Evolutionary conservation across 1,284 basidiomycete species (phyloP), one percentile per base, ranked within the genome.

Genomic region (Lentinus polychrous): DNA sequence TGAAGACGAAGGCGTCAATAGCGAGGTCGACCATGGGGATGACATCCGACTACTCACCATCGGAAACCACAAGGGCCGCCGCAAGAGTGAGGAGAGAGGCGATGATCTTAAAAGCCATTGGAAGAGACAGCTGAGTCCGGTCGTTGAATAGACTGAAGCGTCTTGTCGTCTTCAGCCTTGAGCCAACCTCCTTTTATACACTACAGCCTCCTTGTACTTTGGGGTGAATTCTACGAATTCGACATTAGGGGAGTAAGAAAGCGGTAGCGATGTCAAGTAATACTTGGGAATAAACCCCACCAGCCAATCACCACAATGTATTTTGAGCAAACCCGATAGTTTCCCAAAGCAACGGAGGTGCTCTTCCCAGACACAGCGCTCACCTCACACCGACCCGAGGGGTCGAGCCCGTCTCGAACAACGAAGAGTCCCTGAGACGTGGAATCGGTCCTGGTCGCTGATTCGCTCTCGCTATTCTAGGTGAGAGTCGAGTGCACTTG

Each of bases 81-180:
- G 47, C 47, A 3, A 49, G 17, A 15, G 41, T 41, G 27, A 43
- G 41, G 20, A 49, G 41, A 24, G 47, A 49, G 18, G 31, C 32
- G 37, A 49, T 40, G 14, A 33, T 17, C 23, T 49, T 49, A 27
- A 49, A 43, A 45, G 44, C 44, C 47, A 49, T 49, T 43, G 42
- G 3, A 17, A 33, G 18, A 39, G 45, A 40, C 12, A 31, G 23
- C 14, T 41, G 46, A 48, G 38, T 48, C 37, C 43, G 27, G 10
- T 14, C 18, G 17, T 43, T 44, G 39, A 40, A 40, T 23, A 49
- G 47, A 49, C 47, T 44, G 37, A 20, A 36, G 32, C 37, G 47
- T 43, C 47, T 24, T 49, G 38, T 18, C 12, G 23, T 34, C 41
- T 33, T 22, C 10, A 20, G 12, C 8, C 10, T 42, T 18, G 22